phyloP scores from a whole-genome alignment of 179 eudicot species.

The Amaranthus tricolor region DNA sequence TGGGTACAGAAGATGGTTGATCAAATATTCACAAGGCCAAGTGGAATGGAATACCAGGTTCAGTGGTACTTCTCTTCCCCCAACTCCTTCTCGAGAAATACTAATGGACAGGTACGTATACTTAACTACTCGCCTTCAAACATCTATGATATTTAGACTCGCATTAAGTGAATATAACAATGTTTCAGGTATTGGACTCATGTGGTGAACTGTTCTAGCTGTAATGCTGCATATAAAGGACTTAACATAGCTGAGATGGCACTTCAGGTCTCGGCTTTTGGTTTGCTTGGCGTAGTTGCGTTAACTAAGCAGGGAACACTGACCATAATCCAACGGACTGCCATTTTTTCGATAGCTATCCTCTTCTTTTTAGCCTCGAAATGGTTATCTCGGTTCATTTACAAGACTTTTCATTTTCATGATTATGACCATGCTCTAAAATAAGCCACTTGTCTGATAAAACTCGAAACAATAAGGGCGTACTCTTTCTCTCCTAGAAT shows the following conservation, averaged over 20 bases:
- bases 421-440: conserved; percentile 66
- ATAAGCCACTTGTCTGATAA: conserved; percentile 15
- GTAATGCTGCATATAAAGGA: conserved; percentile 63
- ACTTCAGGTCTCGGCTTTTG: conserved; percentile 54
- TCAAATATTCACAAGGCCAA: conserved; percentile 60
- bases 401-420: conserved; percentile 74
- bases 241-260: conserved; percentile 48
- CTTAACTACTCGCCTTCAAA: neutral
- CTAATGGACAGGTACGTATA: conserved; percentile 64
- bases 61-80: conserved; percentile 53
- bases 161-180: neutral
- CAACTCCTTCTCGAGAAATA: conserved; percentile 78
- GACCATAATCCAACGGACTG: conserved; percentile 32
- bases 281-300: conserved; percentile 50
- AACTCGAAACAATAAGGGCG: no score
- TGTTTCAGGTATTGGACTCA: conserved; percentile 77
- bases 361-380: conserved; percentile 65
- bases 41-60: conserved; percentile 68
- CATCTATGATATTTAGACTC: neutral
- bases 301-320: conserved; percentile 47
- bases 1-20: conserved; percentile 79
- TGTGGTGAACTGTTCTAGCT: conserved; percentile 69
- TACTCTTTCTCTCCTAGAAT: no score
- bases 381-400: conserved; percentile 69
- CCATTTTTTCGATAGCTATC: conserved; percentile 44